Base-by-base conservation (phyloP, 441 rosid genomes). In the Macaranga tanarius region DNA sequence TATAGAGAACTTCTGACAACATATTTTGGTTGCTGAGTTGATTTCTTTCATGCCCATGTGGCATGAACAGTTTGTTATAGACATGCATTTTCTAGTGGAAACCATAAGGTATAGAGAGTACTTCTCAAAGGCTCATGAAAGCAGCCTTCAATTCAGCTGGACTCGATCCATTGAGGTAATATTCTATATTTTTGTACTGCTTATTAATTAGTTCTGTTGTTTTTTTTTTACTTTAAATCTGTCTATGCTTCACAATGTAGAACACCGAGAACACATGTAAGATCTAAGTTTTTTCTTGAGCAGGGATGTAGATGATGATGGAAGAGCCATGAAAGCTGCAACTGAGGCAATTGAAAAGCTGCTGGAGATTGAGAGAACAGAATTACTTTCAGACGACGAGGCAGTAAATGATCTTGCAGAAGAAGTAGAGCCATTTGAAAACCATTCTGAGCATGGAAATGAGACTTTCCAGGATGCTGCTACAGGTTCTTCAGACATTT, bases 81-180 rank as follows among this genome's bases (percentile, higher is more conserved):
- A 85, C 67, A 56, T 80, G 67, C 78, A 83, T 78, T 88, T 89
- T 76, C 79, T 88, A 42, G 72, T 40, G 67, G 89, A 85, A 79
- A 75, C 84, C 11, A 72, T 84, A 16, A 80, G 59, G 48, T 69
- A 52, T 28, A 87, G 84, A 50, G 84, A 80, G 74, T 89, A 83
- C 83, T 89, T 86, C 71, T 71, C 79, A 19, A 62, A 83, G 25
- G 62, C 85, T 84, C 23, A 71, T 82, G 77, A 76, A 80, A 57
- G 81, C 89, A 47, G 74, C 80, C 22, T 79, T 82, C 40, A 56
- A 56, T 73, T 86, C 86, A 2, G 87, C 77, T 67, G 89, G 88
- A 60, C 47, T 84, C 65, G 84, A 84, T 77, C 85, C 82, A 73
- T 54, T 67, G 76, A 83, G 88, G 95, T 89, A 78, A 77, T 64